Percentiles rank a stretch among this genome's conserved stretches.
These are phyloP conservation scores for Orbilia brochopaga DNA, from an alignment of 2,329 filamentous ascomycete species.

Conservation along the genomic window DNA sequence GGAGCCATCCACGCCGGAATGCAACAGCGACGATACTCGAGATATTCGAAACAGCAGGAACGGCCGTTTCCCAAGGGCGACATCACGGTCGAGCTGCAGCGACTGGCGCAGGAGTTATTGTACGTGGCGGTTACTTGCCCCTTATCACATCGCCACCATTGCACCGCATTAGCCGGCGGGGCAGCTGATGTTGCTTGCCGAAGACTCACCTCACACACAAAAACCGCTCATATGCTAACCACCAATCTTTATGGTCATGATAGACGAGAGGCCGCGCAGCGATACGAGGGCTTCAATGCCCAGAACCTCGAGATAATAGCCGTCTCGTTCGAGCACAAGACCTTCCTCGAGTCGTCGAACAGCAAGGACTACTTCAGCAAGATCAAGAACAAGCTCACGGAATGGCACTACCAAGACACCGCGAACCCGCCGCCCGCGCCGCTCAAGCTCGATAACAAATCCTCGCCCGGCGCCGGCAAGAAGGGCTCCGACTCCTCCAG, in stretches of 20 bases:
- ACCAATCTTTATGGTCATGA: constrained; percentile 1
- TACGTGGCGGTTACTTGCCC: constrained; percentile 36
- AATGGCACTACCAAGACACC: constrained; percentile 53
- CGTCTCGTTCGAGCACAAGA: constrained; percentile 54
- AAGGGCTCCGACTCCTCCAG: constrained; percentile 39
- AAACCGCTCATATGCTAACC: constrained; percentile 43
- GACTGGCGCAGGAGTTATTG: constrained; percentile 52
- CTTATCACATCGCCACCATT: background rate
- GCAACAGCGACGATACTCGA: constrained; percentile 45
- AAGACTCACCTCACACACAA: constrained; percentile 19
- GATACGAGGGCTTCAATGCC: constrained; percentile 53
- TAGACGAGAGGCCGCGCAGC: constrained; percentile 52
- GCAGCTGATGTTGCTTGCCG: constrained; percentile 21
- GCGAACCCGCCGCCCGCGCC: constrained; percentile 43
- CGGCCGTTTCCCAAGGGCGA: constrained; percentile 53
- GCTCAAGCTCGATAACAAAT: constrained; percentile 38
- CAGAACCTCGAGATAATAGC: constrained; percentile 54
- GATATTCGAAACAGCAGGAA: constrained; percentile 49
- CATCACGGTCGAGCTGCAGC: constrained; percentile 53
- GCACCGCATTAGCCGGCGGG: background rate
- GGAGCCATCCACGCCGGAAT: constrained; percentile 21
- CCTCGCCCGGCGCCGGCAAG: constrained; percentile 30
- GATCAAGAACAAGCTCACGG: constrained; percentile 53
- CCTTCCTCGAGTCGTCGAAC: constrained; percentile 53
- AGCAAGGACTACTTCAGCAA: constrained; percentile 53